phyloP scores from a whole-genome alignment of 2,329 filamentous ascomycete genomes.

The Aspergillus versicolor region DNA sequence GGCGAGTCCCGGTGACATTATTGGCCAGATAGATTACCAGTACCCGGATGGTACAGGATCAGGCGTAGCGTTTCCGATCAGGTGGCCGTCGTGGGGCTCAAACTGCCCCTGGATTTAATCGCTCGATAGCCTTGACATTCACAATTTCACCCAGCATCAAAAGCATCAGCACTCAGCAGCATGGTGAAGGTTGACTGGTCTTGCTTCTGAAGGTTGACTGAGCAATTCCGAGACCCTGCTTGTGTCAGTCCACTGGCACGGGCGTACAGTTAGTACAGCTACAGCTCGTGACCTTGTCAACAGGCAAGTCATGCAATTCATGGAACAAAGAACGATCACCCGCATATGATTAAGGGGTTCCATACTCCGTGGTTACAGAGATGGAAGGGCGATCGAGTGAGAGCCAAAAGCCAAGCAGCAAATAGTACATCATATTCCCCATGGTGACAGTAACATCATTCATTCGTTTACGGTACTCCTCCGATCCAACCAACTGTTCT shows the following conservation, averaged over 20 bases:
- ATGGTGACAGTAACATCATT: background rate
- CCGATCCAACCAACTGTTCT: background rate
- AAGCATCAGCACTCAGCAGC: no score
- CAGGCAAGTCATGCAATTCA: conserved; percentile 3
- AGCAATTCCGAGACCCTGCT: background rate
- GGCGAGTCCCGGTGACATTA: background rate
- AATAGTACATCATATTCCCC: background rate
- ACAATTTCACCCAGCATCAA: background rate
- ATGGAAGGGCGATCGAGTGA: background rate
- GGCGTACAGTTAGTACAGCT: background rate
- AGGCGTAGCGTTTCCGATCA: conserved; percentile 13
- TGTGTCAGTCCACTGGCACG: background rate
- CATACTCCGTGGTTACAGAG: background rate
- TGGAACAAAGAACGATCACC: background rate
- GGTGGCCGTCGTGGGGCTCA: conserved; percentile 15
- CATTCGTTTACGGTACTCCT: background rate
- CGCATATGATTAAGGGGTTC: conserved; percentile 7
- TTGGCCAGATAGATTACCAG: conserved; percentile 8
- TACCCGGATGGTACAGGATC: conserved; percentile 11
- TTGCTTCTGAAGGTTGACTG: background rate
- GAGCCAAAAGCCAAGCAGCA: background rate
- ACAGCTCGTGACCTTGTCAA: conserved; percentile 7
- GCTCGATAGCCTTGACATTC: background rate
- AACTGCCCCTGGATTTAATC: conserved; percentile 10
- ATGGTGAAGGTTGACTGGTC: background rate